A percentile compares a stretch with the other conserved stretches of the same genome.
Conservation (phyloP, 768 basidiomycete species). For the Psilocybe subaeruginosa region DNA sequence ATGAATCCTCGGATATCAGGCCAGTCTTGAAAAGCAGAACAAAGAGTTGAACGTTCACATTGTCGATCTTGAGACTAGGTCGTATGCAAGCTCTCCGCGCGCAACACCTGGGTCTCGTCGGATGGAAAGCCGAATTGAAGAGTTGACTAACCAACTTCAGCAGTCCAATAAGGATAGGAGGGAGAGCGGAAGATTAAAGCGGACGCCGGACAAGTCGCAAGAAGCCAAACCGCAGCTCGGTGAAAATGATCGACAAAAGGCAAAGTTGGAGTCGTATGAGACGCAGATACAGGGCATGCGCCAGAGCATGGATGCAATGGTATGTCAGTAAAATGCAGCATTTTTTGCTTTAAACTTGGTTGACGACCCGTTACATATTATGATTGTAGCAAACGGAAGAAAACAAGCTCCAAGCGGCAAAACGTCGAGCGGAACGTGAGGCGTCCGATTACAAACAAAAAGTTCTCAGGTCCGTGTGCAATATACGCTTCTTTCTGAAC, state of each 20-base stretch:
- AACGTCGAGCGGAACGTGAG: conserved; percentile 78
- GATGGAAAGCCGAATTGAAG: conserved; percentile 73
- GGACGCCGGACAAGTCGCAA: conserved; percentile 36
- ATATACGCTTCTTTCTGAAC: not conserved
- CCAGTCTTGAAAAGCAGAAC: conserved; percentile 80
- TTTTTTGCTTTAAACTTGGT: conserved; percentile 2
- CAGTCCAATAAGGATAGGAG: conserved; percentile 53
- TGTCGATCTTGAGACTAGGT: conserved; percentile 73
- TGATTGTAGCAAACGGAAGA: conserved; percentile 66
- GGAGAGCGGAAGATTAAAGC: conserved; percentile 46
- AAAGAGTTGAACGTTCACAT: conserved; percentile 85
- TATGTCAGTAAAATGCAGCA: conserved; percentile 34
- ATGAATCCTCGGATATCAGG: conserved; percentile 42
- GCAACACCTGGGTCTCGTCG: conserved; percentile 58
- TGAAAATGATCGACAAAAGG: conserved; percentile 65
- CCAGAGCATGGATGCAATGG: conserved; percentile 61
- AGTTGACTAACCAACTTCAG: conserved; percentile 62
- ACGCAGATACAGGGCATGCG: conserved; percentile 59
- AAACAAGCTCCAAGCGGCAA: conserved; percentile 66
- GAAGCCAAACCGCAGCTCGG: conserved; percentile 57
- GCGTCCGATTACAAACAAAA: conserved; percentile 75
- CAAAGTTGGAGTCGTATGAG: conserved; percentile 65
- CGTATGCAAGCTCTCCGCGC: conserved; percentile 67
- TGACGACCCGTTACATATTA: not conserved
- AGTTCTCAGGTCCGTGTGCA: conserved; percentile 58